Evolutionary conservation across 257 asterid genomes (phyloP), one percentile per base, ranked within the genome.

Genomic region (Rehmannia glutinosa): DNA sequence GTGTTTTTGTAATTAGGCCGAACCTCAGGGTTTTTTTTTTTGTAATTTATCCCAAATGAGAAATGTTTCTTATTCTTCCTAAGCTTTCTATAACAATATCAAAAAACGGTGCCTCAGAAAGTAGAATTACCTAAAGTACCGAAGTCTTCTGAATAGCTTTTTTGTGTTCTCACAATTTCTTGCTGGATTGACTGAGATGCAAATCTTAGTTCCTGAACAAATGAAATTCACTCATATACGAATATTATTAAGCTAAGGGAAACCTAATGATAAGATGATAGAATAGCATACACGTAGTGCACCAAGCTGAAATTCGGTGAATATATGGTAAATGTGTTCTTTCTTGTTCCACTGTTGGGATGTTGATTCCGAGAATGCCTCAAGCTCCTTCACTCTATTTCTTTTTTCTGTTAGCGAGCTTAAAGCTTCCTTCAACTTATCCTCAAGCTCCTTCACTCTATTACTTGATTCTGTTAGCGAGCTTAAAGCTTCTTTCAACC

Each of bases 281-380:
- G 30, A 23, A 65, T 32, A 66, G 69, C 91, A 51, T 87, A 94
- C 99, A 16, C 80, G 93, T 49, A 94, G 62, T 21, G 96, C 95
- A 13, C 92, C 95, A 33, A 91, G 99, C 84, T 91, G 97, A 75
- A 80, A 83, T 51, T 91, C 96, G 6, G 89, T 81, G 74, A 81
- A 87, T 68, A 71, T 84, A 19, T 78, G 88, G 81, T 80, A 87
- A 58, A 81, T 64, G 20, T 80, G 71, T 68, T 88, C 77, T 71
- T 78, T 85, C 85, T 94, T 91, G 64, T 53, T 87, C 98, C 95
- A 87, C 28, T 54, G 3, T 65, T 77, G 50, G 2, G 84, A 61
- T 75, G 71, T 80, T 39, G 86, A 77, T 69, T 81, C 86, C 2
- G 83, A 80, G 39, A 30, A 64, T 8, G 78, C 76, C 79, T 92